Base-by-base conservation (phyloP, 768 basidiomycete genomes). In the Lentinula sp. region DNA sequence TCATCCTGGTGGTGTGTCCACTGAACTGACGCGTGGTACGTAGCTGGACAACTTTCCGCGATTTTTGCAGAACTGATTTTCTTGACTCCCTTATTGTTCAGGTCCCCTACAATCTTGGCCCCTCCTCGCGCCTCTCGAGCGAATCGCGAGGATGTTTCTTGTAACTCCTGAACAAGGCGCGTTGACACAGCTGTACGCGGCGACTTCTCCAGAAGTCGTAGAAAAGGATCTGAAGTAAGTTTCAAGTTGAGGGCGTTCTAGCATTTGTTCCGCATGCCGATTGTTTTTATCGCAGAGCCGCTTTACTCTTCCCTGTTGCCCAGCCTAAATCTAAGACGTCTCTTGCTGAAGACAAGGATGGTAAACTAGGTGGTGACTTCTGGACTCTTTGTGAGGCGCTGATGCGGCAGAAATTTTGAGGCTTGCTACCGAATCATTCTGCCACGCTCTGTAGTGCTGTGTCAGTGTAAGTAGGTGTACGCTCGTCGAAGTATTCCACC, bases 141-240 rank as follows among this genome's bases (percentile, higher is more conserved):
- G 3, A 10, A 13, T 61, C 9, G 15, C 23, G 6, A 33, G 15
- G 15, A 15, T 16, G 32, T 36, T 58, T 4, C 4, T 37, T 16
- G 8, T 20, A 23, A 39, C 45, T 18, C 57, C 61, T 49, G 18
- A 48, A 41, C 61, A 62, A 52, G 68, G 68, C 12, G 67, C 66
- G 9, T 45, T 66, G 32, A 69, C 68, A 13, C 65, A 65, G 48
- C 62, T 69, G 3, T 69, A 61, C 20, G 68, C 66, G 9, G 68
- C 67, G 15, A 69, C 68, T 9, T 58, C 66, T 13, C 65, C 63
- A 7, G 68, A 69, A 57, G 67, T 52, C 1, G 63, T 53, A 35
- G 51, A 62, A 20, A 62, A 59, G 37, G 23, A 59, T 36, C 18
- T 59, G 7, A 62, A 53, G 57, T 59, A 18, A n/a, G 23, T 37